A percentile compares a stretch with the other conserved stretches of the same genome.
These are phyloP conservation scores for Bacterosira constricta DNA, from an alignment of 108 stramenopile species.

Conservation along the genomic window DNA sequence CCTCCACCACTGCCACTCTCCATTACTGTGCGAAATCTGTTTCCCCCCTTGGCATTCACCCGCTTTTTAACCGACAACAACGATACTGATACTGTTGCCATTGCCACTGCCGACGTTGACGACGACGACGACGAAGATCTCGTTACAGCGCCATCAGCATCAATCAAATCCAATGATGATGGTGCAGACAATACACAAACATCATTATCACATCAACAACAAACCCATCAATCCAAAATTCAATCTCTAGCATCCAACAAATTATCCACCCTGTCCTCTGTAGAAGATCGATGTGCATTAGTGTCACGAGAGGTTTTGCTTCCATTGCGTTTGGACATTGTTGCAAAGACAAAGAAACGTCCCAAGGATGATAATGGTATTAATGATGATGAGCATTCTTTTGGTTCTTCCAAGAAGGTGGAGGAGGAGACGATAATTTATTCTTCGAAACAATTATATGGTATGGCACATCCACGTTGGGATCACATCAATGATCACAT, in stretches of 20 bases:
- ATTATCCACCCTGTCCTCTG: not conserved
- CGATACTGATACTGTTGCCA: not conserved
- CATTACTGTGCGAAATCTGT: not conserved
- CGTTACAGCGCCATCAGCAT: not conserved
- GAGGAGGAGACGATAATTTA: conserved; percentile 20
- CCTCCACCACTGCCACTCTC: not conserved
- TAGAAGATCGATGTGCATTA: conserved; percentile 15
- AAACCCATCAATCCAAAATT: not conserved
- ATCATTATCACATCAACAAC: not conserved
- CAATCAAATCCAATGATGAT: not conserved
- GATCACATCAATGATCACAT: conserved; percentile 66
- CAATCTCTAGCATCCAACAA: not conserved
- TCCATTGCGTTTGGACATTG: conserved; percentile 22
- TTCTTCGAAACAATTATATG: conserved; percentile 1
- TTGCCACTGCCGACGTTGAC: not conserved
- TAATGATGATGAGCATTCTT: not conserved
- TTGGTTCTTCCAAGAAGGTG: no score
- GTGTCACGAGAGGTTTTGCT: conserved; percentile 6
- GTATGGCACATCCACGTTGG: conserved; percentile 60
- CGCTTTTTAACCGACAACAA: not conserved
- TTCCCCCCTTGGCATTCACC: not conserved
- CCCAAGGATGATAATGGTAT: not conserved
- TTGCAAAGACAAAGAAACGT: not conserved
- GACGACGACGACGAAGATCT: not conserved
- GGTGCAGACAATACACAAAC: not conserved